These are phyloP conservation scores for Lophiotrema nucula DNA, from an alignment of 495 filamentous ascomycete genomes.

Conservation along the genomic window DNA sequence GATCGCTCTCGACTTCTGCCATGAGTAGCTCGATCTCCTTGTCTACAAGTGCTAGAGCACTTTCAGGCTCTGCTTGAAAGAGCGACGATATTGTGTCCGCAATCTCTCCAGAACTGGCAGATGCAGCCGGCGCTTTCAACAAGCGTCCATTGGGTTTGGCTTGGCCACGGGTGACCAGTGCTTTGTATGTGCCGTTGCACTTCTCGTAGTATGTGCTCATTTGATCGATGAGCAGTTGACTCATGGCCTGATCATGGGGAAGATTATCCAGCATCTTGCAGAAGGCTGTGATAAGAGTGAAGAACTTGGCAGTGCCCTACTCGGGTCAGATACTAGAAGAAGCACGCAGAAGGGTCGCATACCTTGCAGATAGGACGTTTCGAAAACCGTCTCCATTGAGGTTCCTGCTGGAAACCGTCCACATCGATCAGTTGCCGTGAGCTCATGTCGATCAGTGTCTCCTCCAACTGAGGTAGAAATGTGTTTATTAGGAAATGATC, in stretches of 20 bases:
- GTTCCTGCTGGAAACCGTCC: conserved; percentile 85
- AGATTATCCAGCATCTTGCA: conserved; percentile 94
- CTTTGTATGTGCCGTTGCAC: conserved; percentile 75
- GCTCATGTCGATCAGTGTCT: conserved; percentile 87
- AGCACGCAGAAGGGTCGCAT: conserved; percentile 1
- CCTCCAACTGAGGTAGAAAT: conserved; percentile 93
- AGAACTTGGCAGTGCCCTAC: conserved; percentile 80
- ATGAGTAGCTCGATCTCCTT: conserved; percentile 70
- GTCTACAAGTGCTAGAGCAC: conserved; percentile 35
- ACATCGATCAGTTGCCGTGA: conserved; percentile 75
- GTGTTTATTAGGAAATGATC: conserved; percentile 98
- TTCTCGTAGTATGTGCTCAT: conserved; percentile 88
- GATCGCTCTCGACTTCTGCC: conserved; percentile 58
- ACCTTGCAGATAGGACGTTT: conserved; percentile 83
- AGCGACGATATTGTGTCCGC: conserved; percentile 63
- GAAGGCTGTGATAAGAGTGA: conserved; percentile 79
- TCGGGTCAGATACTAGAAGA: background rate
- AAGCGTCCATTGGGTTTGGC: conserved; percentile 45
- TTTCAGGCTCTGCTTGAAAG: conserved; percentile 47
- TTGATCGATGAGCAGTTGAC: conserved; percentile 82
- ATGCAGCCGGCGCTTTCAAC: conserved; percentile 69
- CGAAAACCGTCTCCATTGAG: conserved; percentile 74
- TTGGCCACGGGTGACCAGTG: conserved; percentile 59
- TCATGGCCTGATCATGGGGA: conserved; percentile 95
- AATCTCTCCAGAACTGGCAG: conserved; percentile 68